Base-by-base conservation (phyloP, 148 eudicot species). In the Talinum fruticosum region DNA sequence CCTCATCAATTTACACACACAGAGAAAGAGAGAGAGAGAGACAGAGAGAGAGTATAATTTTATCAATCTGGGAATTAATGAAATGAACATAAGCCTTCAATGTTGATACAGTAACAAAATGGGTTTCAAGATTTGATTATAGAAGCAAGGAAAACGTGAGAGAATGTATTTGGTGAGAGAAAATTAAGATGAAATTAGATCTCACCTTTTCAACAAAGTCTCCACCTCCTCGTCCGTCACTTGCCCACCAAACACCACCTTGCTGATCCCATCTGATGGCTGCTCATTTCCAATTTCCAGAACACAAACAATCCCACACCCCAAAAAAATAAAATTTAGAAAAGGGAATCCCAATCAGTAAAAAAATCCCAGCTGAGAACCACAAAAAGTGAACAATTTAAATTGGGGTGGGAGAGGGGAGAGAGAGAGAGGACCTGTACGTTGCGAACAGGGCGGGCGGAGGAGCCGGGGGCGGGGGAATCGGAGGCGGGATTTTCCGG, bases 401-500 rank as follows among this genome's bases (percentile, higher is more conserved):
- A 49, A 49, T 12, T 14, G 10, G 0, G 12, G 54, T 13, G 15
- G 33, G 10, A 28, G n/a, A 8, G n/a, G 29, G 8, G 15, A 62
- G 18, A 62, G 18, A 28, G 32, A 62, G 33, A 62, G 33, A 28
- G 66, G 10, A 83, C 85, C 85, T 75, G 82, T 3, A 66, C 53
- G 41, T 79, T 76, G 15, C 77, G 77, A 67, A 77, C 44, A 5
- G 77, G 84, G 23, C 93, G 97, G 30, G 81, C 69, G n/a, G 88
- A 70, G 78, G 87, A 75, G 71, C 74, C 79, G 18, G 78, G 30
- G 36, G 81, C 78, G 1, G 84, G 79, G 1, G 86, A 81, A 78
- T 83, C 83, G 26, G 87, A 77, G 35, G 85, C 69, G 8, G 94
- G 90, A 80, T 73, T 86, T 71, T 90, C 94, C 69, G 90, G 79